Conservation (phyloP, 805 yeast species). For the Starmerella apicola region DNA sequence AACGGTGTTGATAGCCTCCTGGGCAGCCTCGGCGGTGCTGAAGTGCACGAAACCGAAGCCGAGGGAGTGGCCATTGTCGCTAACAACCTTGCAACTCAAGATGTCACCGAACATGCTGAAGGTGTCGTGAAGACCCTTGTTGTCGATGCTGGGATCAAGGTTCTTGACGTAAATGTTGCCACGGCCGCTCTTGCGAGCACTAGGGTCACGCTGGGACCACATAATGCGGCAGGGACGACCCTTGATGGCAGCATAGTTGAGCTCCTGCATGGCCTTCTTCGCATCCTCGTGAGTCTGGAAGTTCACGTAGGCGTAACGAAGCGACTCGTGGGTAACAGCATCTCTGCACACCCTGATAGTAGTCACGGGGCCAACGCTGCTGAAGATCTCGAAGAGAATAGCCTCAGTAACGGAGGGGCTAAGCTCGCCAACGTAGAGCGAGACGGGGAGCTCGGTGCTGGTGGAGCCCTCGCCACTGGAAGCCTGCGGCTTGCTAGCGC, state of each 20-base stretch:
- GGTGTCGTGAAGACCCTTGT: conserved; percentile 97
- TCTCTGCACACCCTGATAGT: conserved; percentile 98
- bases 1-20: conserved; percentile 89
- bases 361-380: conserved; percentile 87
- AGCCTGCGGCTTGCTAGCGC: conserved; percentile 19
- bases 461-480: conserved; percentile 24
- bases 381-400: conserved; percentile 82
- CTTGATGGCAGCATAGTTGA: conserved; percentile 86
- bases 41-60: conserved; percentile 98
- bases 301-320: conserved; percentile 98
- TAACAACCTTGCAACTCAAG: conserved; percentile 92
- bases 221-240: conserved; percentile 97
- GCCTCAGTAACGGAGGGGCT: conserved; percentile 91
- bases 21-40: conserved; percentile 84
- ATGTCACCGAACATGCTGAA: conserved; percentile 94
- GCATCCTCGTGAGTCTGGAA: conserved; percentile 82
- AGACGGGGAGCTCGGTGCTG: conserved; percentile 35
- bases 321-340: conserved; percentile 89
- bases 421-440: conserved; percentile 95
- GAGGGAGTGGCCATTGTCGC: conserved; percentile 86
- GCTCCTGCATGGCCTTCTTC: conserved; percentile 84
- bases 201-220: conserved; percentile 99
- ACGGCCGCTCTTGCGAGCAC: conserved; percentile 84
- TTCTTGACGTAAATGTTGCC: conserved; percentile 97
- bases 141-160: conserved; percentile 95